Evolutionary conservation across 2,329 filamentous ascomycete genomes (phyloP), one percentile per base, ranked within the genome.

Genomic region (Penicillium psychrosexuale): DNA sequence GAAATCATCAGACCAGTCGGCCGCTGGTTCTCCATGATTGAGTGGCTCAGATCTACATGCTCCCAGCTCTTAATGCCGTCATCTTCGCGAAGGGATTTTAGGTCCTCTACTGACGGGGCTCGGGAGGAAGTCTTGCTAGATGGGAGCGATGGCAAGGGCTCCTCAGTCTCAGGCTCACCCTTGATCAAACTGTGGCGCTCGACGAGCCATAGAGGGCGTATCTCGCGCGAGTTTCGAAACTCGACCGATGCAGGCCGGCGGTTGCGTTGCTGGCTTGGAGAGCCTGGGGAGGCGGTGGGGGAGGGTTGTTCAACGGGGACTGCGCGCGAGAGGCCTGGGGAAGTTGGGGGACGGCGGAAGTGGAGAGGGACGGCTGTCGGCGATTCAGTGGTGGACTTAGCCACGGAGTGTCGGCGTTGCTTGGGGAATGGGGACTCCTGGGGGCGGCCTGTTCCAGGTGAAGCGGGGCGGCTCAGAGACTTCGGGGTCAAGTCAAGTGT

Each of bases 161-260:
- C 77, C 27, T 77, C 72, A 13, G 60, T 58, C 37, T 75, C 69
- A 15, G 65, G 69, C 59, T 70, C 74, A 17, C 69, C 66, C 63
- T 80, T 79, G 17, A 60, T 66, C 9, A 68, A 59, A 19, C 76
- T 74, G 61, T 80, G 83, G 30, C 79, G 85, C 70, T 95, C 89
- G 7, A 96, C 84, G 22, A 96, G 84, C 72, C 89, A 93, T 8
- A 97, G 76, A 0, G 92, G 92, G 62, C 89, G 86, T 65, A 92
- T 87, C 67, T 94, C 90, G 51, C 82, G 82, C 17, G 72, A 76
- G 34, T 72, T 73, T 56, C 75, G 78, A 66, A 83, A 83, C 58
- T 84, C 80, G 5, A 75, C 74, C 1, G 81, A 83, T 49, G 72
- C 75, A 0, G 77, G 72, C 34, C 80, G 77, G 43, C 72, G 70